Conservation (phyloP, 345 rosid genomes). For the Ailanthus altissimus region DNA sequence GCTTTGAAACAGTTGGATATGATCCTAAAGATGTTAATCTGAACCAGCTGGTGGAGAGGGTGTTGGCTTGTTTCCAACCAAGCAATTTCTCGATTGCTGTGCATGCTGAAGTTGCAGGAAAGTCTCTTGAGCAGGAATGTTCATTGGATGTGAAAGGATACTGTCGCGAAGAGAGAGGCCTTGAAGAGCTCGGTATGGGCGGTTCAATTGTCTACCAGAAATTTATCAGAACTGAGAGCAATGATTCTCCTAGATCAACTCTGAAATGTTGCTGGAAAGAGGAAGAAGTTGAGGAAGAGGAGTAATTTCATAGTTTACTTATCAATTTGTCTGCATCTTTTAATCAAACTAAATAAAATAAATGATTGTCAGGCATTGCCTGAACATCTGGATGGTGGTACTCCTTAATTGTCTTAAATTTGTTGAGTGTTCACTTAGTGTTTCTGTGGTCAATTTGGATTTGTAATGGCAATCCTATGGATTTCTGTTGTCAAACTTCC, state of each 20-base stretch:
- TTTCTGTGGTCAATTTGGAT: no score
- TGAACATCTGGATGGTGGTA: conserved; percentile 10
- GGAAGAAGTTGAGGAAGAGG: conserved; percentile 50
- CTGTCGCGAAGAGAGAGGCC: conserved; percentile 44
- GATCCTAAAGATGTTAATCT: conserved; percentile 38
- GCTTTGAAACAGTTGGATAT: conserved; percentile 76
- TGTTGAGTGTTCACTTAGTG: no score
- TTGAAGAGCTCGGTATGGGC: conserved; percentile 54
- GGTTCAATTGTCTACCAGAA: conserved; percentile 60
- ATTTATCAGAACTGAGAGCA: conserved; percentile 32
- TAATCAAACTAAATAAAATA: conserved; percentile 8
- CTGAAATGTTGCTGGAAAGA: conserved; percentile 60
- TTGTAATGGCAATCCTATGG: no score
- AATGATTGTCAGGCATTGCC: conserved; percentile 19
- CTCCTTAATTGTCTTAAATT: not conserved
- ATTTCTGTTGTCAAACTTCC: no score
- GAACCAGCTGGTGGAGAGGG: conserved; percentile 53
- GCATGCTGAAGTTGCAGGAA: conserved; percentile 40
- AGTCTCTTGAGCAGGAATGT: conserved; percentile 27
- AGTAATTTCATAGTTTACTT: not conserved
- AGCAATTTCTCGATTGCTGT: conserved; percentile 60
- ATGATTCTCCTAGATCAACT: conserved; percentile 54
- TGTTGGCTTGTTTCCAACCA: conserved; percentile 62
- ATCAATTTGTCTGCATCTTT: conserved; percentile 3
- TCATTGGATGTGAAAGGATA: conserved; percentile 50